A percentile compares a stretch with the other conserved stretches of the same genome.
Evolutionary conservation across 192 early-diverging fungal species (phyloP).

Genomic region (Gamsiella multidivaricata): DNA sequence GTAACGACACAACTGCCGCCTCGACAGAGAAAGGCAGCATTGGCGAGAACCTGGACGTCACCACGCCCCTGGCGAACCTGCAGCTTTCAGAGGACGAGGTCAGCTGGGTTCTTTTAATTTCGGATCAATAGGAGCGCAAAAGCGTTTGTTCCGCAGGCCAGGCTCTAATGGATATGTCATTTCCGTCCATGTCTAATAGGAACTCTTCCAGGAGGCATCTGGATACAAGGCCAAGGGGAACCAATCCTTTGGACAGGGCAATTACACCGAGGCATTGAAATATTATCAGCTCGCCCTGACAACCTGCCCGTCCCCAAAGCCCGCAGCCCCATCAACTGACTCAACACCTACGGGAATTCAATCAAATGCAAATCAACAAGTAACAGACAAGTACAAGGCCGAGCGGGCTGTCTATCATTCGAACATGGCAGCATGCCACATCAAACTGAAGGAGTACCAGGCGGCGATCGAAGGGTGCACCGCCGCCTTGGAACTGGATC

Average conservation of each 20-base stretch:
- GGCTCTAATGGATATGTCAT: too few relatives aligned
- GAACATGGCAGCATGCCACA: slow-evolving; percentile 76
- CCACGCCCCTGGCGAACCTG: slow-evolving; percentile 33
- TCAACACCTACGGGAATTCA: neutral
- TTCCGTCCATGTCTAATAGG: slow-evolving; percentile 17
- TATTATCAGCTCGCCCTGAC: slow-evolving; percentile 59
- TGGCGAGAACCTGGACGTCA: slow-evolving; percentile 39
- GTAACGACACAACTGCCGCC: neutral
- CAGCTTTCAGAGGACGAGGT: slow-evolving; percentile 53
- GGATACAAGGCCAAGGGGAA: slow-evolving; percentile 62
- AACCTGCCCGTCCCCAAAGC: slow-evolving; percentile 53
- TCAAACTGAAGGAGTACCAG: slow-evolving; percentile 56
- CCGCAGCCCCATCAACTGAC: neutral
- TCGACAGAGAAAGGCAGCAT: too few relatives aligned
- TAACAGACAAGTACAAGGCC: slow-evolving; percentile 13
- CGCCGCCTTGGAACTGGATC: slow-evolving; percentile 62
- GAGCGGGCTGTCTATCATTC: slow-evolving; percentile 65
- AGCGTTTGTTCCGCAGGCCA: too few relatives aligned
- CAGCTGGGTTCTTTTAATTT: neutral
- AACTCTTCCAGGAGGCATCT: slow-evolving; percentile 58
- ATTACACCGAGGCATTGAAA: slow-evolving; percentile 57
- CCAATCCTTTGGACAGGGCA: slow-evolving; percentile 52
- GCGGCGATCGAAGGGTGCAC: slow-evolving; percentile 28
- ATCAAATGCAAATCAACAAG: neutral
- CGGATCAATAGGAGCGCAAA: too few relatives aligned